Evolutionary conservation across 345 rosid genomes (phyloP).

Genomic region (Boechera divaricarpa): DNA sequence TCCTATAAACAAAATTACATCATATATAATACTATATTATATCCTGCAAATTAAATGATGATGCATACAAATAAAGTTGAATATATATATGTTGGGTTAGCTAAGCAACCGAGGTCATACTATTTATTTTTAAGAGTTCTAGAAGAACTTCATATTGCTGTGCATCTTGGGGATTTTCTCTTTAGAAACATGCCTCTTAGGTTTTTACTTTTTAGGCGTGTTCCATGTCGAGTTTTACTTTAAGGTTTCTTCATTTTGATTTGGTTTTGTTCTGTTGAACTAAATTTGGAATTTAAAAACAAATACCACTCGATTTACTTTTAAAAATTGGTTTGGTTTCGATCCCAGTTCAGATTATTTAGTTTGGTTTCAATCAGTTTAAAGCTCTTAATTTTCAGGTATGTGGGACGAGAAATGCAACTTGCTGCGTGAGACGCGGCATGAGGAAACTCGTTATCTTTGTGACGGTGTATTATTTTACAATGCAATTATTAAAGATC

Average conservation of each 20-base stretch:
- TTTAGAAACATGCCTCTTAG: neutral
- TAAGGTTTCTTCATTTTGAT: neutral
- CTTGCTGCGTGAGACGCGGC: conserved; percentile 45
- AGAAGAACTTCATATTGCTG: conserved; percentile 3
- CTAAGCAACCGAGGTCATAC: neutral
- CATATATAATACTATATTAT: neutral
- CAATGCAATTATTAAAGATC: conserved; percentile 16
- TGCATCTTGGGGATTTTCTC: neutral
- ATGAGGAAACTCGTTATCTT: conserved; percentile 30
- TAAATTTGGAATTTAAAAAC: neutral
- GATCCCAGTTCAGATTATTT: neutral
- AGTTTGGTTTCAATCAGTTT: neutral
- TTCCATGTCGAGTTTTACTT: conserved; percentile 7
- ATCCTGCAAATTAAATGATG: neutral
- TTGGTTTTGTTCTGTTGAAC: neutral
- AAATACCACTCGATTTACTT: neutral
- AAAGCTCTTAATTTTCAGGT: neutral
- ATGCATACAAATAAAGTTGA: neutral
- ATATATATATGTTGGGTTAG: neutral
- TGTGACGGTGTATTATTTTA: conserved; percentile 31
- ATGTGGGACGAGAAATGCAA: conserved; percentile 31
- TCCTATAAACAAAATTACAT: neutral
- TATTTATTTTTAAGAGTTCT: neutral
- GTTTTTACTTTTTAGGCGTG: neutral
- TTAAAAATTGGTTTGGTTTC: neutral